A percentile compares a stretch with the other conserved stretches of the same genome.
Evolutionary conservation across 345 rosid species (phyloP).

Genomic region (Brassica nigra): DNA sequence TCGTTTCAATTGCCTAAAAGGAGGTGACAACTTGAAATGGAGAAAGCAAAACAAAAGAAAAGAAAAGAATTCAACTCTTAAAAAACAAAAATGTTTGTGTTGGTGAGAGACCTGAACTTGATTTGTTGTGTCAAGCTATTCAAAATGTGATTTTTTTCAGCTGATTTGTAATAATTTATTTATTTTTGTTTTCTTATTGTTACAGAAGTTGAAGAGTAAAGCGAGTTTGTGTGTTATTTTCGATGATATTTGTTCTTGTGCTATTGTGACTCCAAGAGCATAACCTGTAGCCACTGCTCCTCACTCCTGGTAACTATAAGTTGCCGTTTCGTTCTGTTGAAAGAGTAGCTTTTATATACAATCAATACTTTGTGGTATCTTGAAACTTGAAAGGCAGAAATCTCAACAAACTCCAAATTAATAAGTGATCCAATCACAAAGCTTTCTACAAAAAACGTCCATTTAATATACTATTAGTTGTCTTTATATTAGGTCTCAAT

Average conservation of each 20-base stretch:
- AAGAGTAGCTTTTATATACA: background rate
- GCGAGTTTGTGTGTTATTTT: background rate
- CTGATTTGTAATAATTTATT: conserved; percentile 9
- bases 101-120: conserved; percentile 8
- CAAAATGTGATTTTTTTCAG: background rate
- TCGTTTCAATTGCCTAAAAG: conserved; percentile 72
- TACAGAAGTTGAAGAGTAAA: conserved; percentile 9
- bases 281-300: too few relatives aligned
- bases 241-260: conserved; percentile 4
- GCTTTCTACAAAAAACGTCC: too few relatives aligned
- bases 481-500: too few relatives aligned
- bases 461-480: too few relatives aligned
- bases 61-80: background rate
- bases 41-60: too few relatives aligned
- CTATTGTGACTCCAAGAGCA: too few relatives aligned
- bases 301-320: too few relatives aligned
- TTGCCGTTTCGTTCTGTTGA: background rate
- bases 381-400: too few relatives aligned
- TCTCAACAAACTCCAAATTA: too few relatives aligned
- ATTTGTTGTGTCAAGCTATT: conserved; percentile 14
- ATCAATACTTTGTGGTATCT: background rate
- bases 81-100: background rate
- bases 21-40: conserved; percentile 17
- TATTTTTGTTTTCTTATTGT: conserved; percentile 11
- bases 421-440: too few relatives aligned